Evolutionary conservation across 345 rosid species (phyloP).

Genomic region (Psidium friedrichsthalianum): DNA sequence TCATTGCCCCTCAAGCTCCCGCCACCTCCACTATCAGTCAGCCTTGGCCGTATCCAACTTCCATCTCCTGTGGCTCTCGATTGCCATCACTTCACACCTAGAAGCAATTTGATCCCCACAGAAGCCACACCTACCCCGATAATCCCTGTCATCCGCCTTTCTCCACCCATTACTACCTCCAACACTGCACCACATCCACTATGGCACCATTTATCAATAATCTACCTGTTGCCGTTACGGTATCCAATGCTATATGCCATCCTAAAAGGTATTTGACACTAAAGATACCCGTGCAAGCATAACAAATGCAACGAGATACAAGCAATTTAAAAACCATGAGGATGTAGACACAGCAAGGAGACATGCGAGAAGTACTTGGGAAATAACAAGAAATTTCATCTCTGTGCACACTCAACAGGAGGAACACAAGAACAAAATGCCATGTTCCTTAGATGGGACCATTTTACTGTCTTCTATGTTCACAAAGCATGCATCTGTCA

Average conservation of each 20-base stretch:
- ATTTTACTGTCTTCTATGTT: background rate
- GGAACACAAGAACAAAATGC: background rate
- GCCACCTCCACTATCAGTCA: background rate
- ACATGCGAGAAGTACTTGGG: background rate
- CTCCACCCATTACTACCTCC: background rate
- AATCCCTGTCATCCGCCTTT: background rate
- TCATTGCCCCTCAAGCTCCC: background rate
- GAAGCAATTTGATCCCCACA: background rate
- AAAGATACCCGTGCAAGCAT: background rate
- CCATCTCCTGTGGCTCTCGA: background rate
- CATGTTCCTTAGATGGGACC: background rate
- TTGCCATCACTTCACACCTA: background rate
- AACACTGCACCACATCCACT: background rate
- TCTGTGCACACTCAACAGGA: background rate
- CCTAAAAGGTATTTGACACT: background rate
- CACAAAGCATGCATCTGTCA: background rate
- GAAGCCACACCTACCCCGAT: background rate
- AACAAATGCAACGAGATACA: background rate
- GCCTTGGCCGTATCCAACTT: background rate
- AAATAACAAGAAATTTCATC: background rate
- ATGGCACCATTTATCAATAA: background rate
- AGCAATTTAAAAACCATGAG: background rate
- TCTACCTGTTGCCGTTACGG: background rate
- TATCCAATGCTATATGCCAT: background rate
- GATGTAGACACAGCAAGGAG: background rate